These are phyloP conservation scores for Pogostemon cablin DNA, from an alignment of 257 asterid genomes.

Conservation along the genomic window DNA sequence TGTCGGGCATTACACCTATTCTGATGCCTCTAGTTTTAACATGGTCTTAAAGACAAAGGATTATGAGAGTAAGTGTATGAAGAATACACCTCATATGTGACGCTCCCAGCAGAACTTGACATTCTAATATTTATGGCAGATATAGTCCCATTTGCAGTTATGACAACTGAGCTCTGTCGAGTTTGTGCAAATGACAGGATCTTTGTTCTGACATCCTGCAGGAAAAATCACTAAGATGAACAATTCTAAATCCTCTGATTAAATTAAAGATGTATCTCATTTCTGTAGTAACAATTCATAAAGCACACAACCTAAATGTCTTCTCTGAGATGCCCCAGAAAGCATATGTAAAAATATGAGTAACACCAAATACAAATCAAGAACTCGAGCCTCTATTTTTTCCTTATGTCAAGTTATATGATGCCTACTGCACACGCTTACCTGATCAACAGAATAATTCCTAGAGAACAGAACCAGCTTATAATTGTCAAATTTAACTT, in stretches of 20 bases:
- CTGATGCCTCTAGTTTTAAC: constrained; percentile 12
- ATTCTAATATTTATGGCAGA: constrained; percentile 61
- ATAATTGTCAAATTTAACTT: background rate
- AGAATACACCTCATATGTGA: constrained; percentile 61
- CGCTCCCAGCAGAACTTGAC: constrained; percentile 54
- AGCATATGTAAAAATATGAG: background rate
- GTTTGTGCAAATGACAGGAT: constrained; percentile 59
- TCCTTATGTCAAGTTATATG: background rate
- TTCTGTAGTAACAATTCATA: background rate
- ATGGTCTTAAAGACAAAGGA: background rate
- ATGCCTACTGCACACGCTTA: background rate
- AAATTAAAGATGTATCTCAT: background rate
- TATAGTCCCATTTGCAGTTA: constrained; percentile 60
- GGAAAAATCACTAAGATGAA: constrained; percentile 12
- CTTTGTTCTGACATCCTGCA: constrained; percentile 66
- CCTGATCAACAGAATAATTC: background rate
- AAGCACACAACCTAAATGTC: background rate
- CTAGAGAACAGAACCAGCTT: background rate
- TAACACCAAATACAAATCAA: background rate
- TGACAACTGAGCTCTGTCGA: constrained; percentile 47
- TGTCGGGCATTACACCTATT: background rate
- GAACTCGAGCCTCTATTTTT: constrained; percentile 8
- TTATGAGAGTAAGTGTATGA: constrained; percentile 15
- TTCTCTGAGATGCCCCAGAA: background rate
- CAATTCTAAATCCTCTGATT: constrained; percentile 7